phyloP scores from a whole-genome alignment of 2,329 filamentous ascomycete genomes.

The Clonostachys sp. region DNA sequence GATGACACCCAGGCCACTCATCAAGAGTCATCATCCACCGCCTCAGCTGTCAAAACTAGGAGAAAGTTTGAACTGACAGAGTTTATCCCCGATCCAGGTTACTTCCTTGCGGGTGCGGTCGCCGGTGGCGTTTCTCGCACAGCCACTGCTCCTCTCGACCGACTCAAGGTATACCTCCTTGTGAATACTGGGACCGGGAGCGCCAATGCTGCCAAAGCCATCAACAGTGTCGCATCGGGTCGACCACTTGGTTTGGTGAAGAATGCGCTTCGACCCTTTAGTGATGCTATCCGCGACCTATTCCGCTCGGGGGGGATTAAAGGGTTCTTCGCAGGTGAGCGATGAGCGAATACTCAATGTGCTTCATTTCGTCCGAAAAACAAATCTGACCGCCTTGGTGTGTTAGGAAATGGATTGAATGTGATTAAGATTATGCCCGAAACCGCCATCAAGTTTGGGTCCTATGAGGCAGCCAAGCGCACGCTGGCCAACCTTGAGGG shows the following conservation, averaged over 20 bases:
- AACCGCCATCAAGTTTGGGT: conserved; percentile 96
- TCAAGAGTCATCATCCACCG: conserved; percentile 22
- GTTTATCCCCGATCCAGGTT: conserved; percentile 85
- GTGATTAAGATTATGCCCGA: conserved; percentile 98
- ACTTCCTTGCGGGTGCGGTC: conserved; percentile 92
- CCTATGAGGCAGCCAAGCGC: conserved; percentile 92
- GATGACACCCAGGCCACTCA: conserved; percentile 7
- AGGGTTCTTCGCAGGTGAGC: conserved; percentile 85
- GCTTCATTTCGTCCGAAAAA: background rate
- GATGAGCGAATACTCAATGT: background rate
- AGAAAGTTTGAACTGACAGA: conserved; percentile 55
- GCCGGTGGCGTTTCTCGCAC: conserved; percentile 94
- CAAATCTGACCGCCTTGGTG: background rate
- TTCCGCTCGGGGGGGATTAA: conserved; percentile 83
- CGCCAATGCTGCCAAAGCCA: conserved; percentile 50
- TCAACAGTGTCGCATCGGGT: conserved; percentile 59
- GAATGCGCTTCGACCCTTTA: conserved; percentile 64
- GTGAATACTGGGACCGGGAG: conserved; percentile 69
- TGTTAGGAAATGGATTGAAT: conserved; percentile 85
- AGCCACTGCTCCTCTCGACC: conserved; percentile 91
- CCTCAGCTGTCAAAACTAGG: conserved; percentile 22
- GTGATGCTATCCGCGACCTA: conserved; percentile 69
- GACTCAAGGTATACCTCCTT: conserved; percentile 94
- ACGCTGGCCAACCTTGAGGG: conserved; percentile 83
- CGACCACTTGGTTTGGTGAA: conserved; percentile 37